Evolutionary conservation across 1,284 basidiomycete genomes (phyloP).

Genomic region (Ceratobasidium sp.): DNA sequence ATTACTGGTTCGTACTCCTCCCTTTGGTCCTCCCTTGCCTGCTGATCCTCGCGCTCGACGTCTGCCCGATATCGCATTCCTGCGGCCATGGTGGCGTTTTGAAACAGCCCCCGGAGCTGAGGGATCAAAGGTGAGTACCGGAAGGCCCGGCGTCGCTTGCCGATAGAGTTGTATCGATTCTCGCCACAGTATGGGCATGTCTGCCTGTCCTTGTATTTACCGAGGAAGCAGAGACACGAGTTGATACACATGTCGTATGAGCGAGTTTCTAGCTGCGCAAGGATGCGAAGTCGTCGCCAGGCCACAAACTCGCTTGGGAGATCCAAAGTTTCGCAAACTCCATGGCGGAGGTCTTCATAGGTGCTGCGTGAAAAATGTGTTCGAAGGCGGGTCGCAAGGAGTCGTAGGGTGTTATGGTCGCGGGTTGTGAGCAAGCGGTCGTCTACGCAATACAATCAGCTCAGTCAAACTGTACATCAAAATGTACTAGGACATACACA

Average conservation of each 20-base stretch:
- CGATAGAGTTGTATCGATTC: neutral
- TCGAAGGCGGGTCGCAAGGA: slow-evolving; percentile 3
- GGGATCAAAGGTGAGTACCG: neutral
- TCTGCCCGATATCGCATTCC: neutral
- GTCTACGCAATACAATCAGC: neutral
- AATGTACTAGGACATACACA: neutral
- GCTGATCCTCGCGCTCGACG: neutral
- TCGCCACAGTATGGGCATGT: neutral
- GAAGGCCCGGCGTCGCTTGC: neutral
- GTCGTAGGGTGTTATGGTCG: neutral
- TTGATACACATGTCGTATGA: slow-evolving; percentile 11
- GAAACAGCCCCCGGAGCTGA: neutral
- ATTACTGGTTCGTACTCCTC: too few relatives aligned
- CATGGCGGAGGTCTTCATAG: slow-evolving; percentile 10
- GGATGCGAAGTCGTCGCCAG: neutral
- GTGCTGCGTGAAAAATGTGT: slow-evolving; percentile 16
- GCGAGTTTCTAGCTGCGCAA: neutral
- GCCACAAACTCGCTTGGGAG: slow-evolving; percentile 13
- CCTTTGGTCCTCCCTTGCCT: too few relatives aligned
- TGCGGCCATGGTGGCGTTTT: neutral
- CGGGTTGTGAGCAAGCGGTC: neutral
- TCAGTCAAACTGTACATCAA: neutral
- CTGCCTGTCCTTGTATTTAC: neutral
- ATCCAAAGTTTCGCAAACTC: neutral
- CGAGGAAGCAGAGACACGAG: slow-evolving; percentile 9